These are phyloP conservation scores for Irpex lacteus DNA, from an alignment of 1,284 basidiomycete genomes.

Conservation along the genomic window DNA sequence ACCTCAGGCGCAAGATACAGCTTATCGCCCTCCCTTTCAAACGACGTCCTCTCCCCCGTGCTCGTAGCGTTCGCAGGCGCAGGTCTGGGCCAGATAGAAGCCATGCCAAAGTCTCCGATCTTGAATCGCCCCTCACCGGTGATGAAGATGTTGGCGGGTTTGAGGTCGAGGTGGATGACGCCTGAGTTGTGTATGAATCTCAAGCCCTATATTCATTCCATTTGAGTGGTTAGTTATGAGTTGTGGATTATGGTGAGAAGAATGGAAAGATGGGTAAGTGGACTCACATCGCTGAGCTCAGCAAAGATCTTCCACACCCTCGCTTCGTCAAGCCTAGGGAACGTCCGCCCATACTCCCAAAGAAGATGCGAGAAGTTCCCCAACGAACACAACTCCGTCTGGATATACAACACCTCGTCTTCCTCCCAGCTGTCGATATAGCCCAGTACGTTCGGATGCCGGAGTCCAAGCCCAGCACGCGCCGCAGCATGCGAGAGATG, in stretches of 20 bases:
- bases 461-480: constrained; percentile 18
- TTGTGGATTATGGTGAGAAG: constrained; percentile 15
- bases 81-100: constrained; percentile 78
- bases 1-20: constrained; percentile 99
- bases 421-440: constrained; percentile 98
- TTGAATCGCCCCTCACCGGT: constrained; percentile 89
- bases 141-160: constrained; percentile 97
- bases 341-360: constrained; percentile 86
- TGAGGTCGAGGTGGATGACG: constrained; percentile 95
- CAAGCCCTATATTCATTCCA: constrained; percentile 58
- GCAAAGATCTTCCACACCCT: constrained; percentile 96
- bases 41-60: constrained; percentile 47
- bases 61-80: constrained; percentile 29
- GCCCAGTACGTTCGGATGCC: constrained; percentile 79
- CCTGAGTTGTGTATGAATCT: constrained; percentile 86
- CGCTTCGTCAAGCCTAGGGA: constrained; percentile 87
- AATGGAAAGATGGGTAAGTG: neutral
- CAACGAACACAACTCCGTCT: constrained; percentile 92
- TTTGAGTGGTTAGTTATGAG: neutral
- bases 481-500: constrained; percentile 54
- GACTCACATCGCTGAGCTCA: constrained; percentile 84
- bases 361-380: constrained; percentile 93
- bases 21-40: constrained; percentile 96
- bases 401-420: constrained; percentile 86
- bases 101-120: constrained; percentile 99